Evolutionary conservation across 305 asterid species (phyloP).

Genomic region (Petunia hybrid): DNA sequence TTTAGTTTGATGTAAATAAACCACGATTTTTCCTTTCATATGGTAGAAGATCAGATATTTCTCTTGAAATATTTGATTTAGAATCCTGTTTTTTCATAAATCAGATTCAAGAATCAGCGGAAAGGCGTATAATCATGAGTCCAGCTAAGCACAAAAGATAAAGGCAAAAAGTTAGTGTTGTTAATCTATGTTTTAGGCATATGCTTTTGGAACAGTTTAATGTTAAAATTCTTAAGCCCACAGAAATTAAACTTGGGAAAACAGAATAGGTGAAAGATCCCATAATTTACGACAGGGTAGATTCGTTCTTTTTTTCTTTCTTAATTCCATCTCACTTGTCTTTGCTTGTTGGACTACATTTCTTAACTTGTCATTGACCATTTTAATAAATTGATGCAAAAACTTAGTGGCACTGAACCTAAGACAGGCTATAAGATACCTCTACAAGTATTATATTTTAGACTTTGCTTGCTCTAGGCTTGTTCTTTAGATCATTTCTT

Average conservation of each 20-base stretch:
- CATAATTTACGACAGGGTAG: not conserved
- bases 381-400: constrained; percentile 1
- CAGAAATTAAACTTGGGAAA: not conserved
- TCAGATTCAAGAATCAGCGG: constrained; percentile 23
- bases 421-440: constrained; percentile 41
- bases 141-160: constrained; percentile 28
- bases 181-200: constrained; percentile 19
- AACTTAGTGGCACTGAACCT: constrained; percentile 19
- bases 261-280: constrained; percentile 9
- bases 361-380: not conserved
- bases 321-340: not conserved
- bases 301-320: not conserved
- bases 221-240: not conserved
- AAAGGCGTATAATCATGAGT: constrained; percentile 28
- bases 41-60: not conserved
- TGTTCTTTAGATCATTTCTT: constrained; percentile 20
- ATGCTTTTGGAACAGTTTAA: constrained; percentile 28
- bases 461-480: constrained; percentile 6
- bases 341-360: not conserved
- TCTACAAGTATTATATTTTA: constrained; percentile 6
- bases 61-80: not conserved
- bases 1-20: not conserved
- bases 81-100: constrained; percentile 3
- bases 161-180: constrained; percentile 3
- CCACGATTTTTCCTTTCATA: not conserved